Evolutionary conservation across 148 eudicot genomes (phyloP).

Genomic region (Talinum fruticosum): DNA sequence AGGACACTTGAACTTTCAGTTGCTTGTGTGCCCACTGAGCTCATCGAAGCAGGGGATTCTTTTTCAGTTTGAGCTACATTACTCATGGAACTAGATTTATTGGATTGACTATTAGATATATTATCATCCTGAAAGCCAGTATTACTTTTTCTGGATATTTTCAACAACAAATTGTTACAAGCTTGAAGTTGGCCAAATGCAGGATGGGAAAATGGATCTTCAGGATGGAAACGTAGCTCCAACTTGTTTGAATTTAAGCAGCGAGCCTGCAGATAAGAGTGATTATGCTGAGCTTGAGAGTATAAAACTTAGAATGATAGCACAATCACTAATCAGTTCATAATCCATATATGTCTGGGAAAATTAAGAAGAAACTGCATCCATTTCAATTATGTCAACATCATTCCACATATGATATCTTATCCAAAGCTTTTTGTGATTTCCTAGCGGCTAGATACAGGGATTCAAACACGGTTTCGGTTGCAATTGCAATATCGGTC

Average conservation of each 20-base stretch:
- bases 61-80: constrained; percentile 25
- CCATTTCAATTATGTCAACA: neutral
- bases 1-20: constrained; percentile 29
- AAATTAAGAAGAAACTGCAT: neutral
- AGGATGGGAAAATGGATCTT: constrained; percentile 93
- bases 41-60: constrained; percentile 15
- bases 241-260: constrained; percentile 57
- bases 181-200: constrained; percentile 57
- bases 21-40: neutral
- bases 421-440: neutral
- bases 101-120: constrained; percentile 15
- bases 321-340: neutral
- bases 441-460: too few species aligned
- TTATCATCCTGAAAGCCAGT: constrained; percentile 27
- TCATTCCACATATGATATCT: neutral
- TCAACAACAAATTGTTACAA: constrained; percentile 67
- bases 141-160: constrained; percentile 49
- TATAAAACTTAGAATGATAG: neutral
- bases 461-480: too few species aligned
- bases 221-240: constrained; percentile 89
- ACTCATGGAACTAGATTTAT: constrained; percentile 21
- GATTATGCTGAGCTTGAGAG: neutral
- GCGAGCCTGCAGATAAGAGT: constrained; percentile 51
- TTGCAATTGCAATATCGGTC: too few species aligned
- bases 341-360: neutral